Conservation (phyloP, 371 early-diverging fungal species). For the Rhizomucor pusillus region DNA sequence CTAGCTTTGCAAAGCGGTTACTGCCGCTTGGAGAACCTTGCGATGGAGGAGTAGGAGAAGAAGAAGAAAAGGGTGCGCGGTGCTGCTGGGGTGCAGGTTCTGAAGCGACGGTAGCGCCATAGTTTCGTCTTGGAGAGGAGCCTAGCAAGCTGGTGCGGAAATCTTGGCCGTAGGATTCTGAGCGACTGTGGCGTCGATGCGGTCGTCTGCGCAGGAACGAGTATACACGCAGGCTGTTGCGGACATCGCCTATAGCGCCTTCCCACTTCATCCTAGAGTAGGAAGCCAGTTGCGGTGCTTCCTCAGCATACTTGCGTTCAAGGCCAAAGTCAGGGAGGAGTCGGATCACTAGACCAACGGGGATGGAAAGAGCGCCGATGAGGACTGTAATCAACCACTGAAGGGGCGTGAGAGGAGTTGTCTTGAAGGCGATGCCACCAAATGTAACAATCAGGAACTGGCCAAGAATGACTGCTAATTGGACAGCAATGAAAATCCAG, state of each 20-base stretch:
- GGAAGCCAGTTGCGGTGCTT: conserved; percentile 50
- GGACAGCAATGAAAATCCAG: conserved; percentile 72
- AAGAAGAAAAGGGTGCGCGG: not conserved
- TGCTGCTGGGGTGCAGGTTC: no score
- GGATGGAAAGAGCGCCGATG: conserved; percentile 82
- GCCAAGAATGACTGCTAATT: conserved; percentile 64
- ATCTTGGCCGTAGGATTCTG: conserved; percentile 9
- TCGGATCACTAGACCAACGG: conserved; percentile 75
- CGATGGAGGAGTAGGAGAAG: not conserved
- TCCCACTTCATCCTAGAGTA: conserved; percentile 61
- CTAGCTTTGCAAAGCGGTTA: not conserved
- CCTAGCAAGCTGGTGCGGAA: conserved; percentile 13
- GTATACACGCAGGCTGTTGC: conserved; percentile 46
- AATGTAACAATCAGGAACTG: conserved; percentile 88
- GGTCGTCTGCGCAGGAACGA: conserved; percentile 44
- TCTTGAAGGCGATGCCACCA: conserved; percentile 89
- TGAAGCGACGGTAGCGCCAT: conserved; percentile 12
- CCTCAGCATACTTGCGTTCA: conserved; percentile 51
- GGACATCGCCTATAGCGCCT: conserved; percentile 51
- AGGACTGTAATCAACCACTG: conserved; percentile 84
- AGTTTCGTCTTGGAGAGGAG: conserved; percentile 11
- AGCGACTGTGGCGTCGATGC: conserved; percentile 8
- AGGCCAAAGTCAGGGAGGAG: conserved; percentile 66
- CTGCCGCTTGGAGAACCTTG: not conserved
- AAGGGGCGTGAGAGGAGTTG: conserved; percentile 57